Percentiles rank a stretch among this genome's conserved stretches.
Conservation (phyloP, 2,329 filamentous ascomycete species). For the Fusarium algeriense region DNA sequence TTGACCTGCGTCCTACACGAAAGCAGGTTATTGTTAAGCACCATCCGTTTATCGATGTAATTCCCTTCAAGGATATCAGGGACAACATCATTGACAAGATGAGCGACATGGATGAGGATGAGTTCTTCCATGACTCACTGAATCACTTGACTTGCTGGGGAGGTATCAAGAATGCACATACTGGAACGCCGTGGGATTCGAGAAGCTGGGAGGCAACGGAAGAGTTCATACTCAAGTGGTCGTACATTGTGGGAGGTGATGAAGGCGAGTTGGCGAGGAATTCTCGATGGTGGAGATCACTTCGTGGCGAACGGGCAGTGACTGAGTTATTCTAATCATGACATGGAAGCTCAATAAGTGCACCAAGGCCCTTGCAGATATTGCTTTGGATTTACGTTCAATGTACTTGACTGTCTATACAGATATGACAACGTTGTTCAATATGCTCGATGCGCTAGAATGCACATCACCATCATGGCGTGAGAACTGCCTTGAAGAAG, state of each 20-base stretch:
- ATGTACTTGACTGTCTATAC: conserved; percentile 39
- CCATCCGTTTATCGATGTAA: conserved; percentile 47
- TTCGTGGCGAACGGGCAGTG: conserved; percentile 44
- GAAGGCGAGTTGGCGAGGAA: conserved; percentile 48
- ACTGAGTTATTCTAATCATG: conserved; percentile 31
- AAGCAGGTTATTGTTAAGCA: conserved; percentile 43
- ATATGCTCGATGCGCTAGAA: conserved; percentile 20
- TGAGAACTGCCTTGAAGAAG: conserved; percentile 4
- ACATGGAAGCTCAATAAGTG: neutral
- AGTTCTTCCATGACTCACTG: conserved; percentile 48
- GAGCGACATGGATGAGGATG: conserved; percentile 44
- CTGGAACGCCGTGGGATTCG: conserved; percentile 47
- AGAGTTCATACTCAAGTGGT: conserved; percentile 48
- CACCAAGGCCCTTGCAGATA: neutral
- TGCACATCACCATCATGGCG: conserved; percentile 7
- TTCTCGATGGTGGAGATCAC: conserved; percentile 47
- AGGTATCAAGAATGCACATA: conserved; percentile 40
- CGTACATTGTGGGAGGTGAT: conserved; percentile 45
- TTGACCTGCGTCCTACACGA: conserved; percentile 46
- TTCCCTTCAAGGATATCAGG: conserved; percentile 46
- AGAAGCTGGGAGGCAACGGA: conserved; percentile 49
- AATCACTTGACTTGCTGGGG: conserved; percentile 50
- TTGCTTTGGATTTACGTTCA: conserved; percentile 16
- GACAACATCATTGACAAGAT: conserved; percentile 44
- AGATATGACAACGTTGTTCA: conserved; percentile 11